Base-by-base conservation (phyloP, 805 yeast species). In the Tetrapisispora iriomotensis region DNA sequence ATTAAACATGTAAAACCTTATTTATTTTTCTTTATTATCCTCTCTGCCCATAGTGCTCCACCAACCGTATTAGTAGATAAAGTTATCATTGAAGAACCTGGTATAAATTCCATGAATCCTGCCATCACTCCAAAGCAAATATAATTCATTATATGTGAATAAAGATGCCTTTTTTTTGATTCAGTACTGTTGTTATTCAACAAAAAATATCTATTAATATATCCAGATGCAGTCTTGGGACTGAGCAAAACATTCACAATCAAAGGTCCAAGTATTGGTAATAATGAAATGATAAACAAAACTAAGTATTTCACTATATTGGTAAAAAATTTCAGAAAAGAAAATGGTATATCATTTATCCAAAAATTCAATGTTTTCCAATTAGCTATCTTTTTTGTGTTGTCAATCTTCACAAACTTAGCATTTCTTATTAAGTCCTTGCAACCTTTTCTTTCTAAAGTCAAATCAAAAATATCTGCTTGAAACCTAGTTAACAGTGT, bases 61-160 rank as follows among this genome's bases (percentile, higher is more conserved):
- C 82, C 85, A 3, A 74, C 62, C 2, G 70, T 69, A 54, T 76
- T 75, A 8, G 84, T 74, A 45, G 74, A 72, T 46, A 70, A 64
- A 43, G 79, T 76, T 26, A 76, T 58, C 10, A 75, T 60, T 24
- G 74, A 71, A 2, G 75, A 41, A 18, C 75, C 43, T 1, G 86
- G 85, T 9, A 75, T 58, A 44, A 66, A 58, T 47, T 78, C 84
- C 27, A 79, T 51, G 1, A 69, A 21, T 24, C 70, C 65, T 1
- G 79, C 68, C 13, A 67, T 59, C 25, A 75, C 47, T 0, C 85
- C 86, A 56, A 74, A 78, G 4, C 67, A 45, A 38, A 64, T 51
- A 46, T 70, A 72, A 27, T 62, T 58, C 0, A 63, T 66, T 15
- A 58, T 54, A 41, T 66, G 64, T 17, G 48, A 51, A 27, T 57